A percentile compares a stretch with the other conserved stretches of the same genome.
phyloP scores from a whole-genome alignment of 129 eudicot genomes.

The Smallanthus sonchifolius region DNA sequence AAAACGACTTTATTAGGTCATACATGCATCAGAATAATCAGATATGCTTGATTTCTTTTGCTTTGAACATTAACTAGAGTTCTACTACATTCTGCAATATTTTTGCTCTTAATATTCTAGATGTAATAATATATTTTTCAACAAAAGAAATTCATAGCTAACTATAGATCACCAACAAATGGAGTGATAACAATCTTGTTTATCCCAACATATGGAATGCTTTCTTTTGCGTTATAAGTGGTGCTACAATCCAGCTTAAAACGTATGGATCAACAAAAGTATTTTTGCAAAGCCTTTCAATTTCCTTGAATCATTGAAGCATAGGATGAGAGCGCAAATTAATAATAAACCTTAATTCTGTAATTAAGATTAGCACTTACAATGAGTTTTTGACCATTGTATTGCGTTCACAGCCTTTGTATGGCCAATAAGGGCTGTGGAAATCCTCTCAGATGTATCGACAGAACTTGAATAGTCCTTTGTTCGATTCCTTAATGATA shows the following conservation, averaged over 20 bases:
- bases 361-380: conserved; percentile 41
- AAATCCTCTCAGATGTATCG: conserved; percentile 35
- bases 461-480: conserved; percentile 18
- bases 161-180: background rate
- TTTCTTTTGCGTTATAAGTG: background rate
- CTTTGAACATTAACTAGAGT: background rate
- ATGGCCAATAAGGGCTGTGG: conserved; percentile 56
- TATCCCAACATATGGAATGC: background rate
- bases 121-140: background rate
- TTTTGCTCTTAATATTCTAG: background rate
- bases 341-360: background rate
- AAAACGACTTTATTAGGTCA: background rate
- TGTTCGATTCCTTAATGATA: conserved; percentile 43
- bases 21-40: background rate
- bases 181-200: background rate
- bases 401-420: conserved; percentile 65
- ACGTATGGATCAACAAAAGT: background rate
- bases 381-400: conserved; percentile 75
- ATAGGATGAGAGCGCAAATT: background rate
- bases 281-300: background rate
- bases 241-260: conserved; percentile 8
- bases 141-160: background rate
- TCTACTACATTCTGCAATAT: background rate
- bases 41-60: background rate
- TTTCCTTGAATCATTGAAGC: conserved; percentile 12